Evolutionary conservation across 192 early-diverging fungal genomes (phyloP).

Genomic region (Linderina pennispora): DNA sequence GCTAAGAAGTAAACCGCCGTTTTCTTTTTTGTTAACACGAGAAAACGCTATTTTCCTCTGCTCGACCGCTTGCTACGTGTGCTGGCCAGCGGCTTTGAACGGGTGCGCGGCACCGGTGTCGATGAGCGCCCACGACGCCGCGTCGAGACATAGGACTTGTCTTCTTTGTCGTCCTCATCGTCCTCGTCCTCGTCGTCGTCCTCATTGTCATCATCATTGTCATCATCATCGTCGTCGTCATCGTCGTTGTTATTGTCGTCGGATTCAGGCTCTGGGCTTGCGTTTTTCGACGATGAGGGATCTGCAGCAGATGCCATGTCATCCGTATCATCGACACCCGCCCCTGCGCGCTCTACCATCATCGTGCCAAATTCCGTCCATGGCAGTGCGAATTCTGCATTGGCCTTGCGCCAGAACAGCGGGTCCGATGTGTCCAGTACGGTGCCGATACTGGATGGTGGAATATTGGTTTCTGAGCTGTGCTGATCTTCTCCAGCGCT

Average conservation of each 20-base stretch:
- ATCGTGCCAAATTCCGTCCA: constrained; percentile 42
- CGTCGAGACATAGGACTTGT: constrained; percentile 15
- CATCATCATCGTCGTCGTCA: constrained; percentile 8
- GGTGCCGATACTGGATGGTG: constrained; percentile 10
- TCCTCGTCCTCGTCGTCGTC: constrained; percentile 5
- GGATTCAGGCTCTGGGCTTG: constrained; percentile 6
- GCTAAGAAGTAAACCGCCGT: neutral
- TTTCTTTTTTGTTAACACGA: too few relatives aligned
- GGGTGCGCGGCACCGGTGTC: constrained; percentile 33
- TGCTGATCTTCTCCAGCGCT: neutral
- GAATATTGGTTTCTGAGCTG: constrained; percentile 1
- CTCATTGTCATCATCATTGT: constrained; percentile 1
- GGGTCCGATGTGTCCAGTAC: constrained; percentile 31
- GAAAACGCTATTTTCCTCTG: constrained; percentile 20
- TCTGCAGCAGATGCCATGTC: constrained; percentile 7
- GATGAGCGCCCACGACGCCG: constrained; percentile 24
- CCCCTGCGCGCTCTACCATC: constrained; percentile 38
- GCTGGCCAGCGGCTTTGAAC: constrained; percentile 24
- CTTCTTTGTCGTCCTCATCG: constrained; percentile 19
- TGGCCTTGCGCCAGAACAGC: constrained; percentile 31
- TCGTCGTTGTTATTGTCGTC: neutral
- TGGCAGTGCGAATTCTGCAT: constrained; percentile 32
- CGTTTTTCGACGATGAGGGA: constrained; percentile 4
- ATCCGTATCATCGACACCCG: constrained; percentile 20
- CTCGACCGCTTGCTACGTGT: constrained; percentile 15